These are phyloP conservation scores for Styphnolobium japonicum DNA, from an alignment of 306 rosid species.

Conservation along the genomic window DNA sequence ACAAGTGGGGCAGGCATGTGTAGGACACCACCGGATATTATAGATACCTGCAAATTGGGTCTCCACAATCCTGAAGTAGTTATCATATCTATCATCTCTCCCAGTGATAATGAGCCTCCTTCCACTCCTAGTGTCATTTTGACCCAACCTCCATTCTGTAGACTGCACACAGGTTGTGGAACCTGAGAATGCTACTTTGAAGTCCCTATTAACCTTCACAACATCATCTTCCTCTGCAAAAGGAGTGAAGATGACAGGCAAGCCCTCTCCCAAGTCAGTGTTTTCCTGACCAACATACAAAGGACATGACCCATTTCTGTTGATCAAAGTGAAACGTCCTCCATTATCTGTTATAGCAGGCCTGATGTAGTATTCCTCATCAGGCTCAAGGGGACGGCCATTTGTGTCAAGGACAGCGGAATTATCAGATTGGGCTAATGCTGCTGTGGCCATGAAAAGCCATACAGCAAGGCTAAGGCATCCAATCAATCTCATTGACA, in stretches of 20 bases:
- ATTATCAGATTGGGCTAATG: slow-evolving; percentile 25
- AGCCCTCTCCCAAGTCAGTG: slow-evolving; percentile 21
- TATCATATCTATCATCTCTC: not conserved
- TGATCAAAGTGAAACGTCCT: slow-evolving; percentile 46
- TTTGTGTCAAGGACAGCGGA: slow-evolving; percentile 48
- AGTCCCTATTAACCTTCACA: slow-evolving; percentile 37
- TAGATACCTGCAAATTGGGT: slow-evolving; percentile 8
- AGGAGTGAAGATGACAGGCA: slow-evolving; percentile 41
- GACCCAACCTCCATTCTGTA: slow-evolving; percentile 43
- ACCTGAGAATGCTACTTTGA: slow-evolving; percentile 37
- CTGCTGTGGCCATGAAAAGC: slow-evolving; percentile 27
- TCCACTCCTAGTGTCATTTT: not conserved
- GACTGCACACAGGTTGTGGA: slow-evolving; percentile 22
- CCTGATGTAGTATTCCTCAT: slow-evolving; percentile 51
- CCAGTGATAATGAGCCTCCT: slow-evolving; percentile 46
- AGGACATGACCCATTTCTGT: slow-evolving; percentile 38
- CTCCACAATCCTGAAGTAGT: slow-evolving; percentile 36
- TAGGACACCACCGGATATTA: slow-evolving; percentile 51
- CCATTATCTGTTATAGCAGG: slow-evolving; percentile 61
- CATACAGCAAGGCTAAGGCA: slow-evolving; percentile 10
- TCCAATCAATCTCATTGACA: slow-evolving; percentile 12
- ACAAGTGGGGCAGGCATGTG: slow-evolving; percentile 48
- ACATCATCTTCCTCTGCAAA: slow-evolving; percentile 28
- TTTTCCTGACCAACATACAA: slow-evolving; percentile 44
- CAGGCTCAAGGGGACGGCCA: slow-evolving; percentile 39